Evolutionary conservation across 257 asterid species (phyloP), one percentile per base, ranked within the genome.

Genomic region (Rubia yunnanensis): DNA sequence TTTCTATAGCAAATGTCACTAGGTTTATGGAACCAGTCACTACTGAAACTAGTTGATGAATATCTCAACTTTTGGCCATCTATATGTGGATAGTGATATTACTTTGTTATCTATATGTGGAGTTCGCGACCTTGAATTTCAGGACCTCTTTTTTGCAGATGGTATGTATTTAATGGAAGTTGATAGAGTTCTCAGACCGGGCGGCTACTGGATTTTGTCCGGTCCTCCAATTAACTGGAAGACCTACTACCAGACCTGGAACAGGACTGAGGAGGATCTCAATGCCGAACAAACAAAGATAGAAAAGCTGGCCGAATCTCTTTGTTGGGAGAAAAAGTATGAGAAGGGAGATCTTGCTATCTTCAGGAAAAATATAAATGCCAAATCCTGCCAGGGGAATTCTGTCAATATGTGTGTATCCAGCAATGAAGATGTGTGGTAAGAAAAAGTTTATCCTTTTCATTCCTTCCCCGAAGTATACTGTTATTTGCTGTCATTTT

Each of bases 191-290:
- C 88, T 91, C 57, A 76, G 98, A 81, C 95, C 96, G 32, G 96
- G 96, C 74, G 98, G 98, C 44, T 88, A 78, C 77, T 91, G 98
- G 98, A 82, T 91, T 57, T 77, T 91, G 69, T 91, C 98, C 52
- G 98, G 96, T 71, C 98, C 98, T 63, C 98, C 98, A 20, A 88
- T 91, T 80, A 88, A 91, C 67, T 91, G 98, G 98, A 88, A 86
- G 75, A 91, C 87, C 15, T 83, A 88, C 78, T 85, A 83, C 69
- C 70, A 56, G 44, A 83, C 95, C 26, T 91, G 98, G 98, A 86
- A 91, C 70, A 80, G 98, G 79, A 44, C 95, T 24, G 85, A 83
- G 77, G 96, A 76, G 65, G 96, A 91, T 57, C 76, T 87, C 56
- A 80, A 82, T 44, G 96, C 92, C 5, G 98, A 91, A 79, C 98